phyloP scores from a whole-genome alignment of 331 rosid species.

The Rhamnella rubrinervis region DNA sequence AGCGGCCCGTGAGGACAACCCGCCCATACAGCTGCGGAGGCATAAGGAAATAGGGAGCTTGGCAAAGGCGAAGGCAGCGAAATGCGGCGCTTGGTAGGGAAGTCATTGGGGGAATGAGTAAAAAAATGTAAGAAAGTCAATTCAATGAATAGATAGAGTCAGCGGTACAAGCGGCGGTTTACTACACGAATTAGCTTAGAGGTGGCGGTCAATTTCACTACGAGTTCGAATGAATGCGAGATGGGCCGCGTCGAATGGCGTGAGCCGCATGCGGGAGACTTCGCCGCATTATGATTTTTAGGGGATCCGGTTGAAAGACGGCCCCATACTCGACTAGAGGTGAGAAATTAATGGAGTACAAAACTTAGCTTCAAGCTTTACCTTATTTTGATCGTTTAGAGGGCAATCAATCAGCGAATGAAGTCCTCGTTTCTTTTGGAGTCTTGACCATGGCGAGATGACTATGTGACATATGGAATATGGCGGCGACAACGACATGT shows the following conservation, averaged over 20 bases:
- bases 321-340: slow-evolving; percentile 1
- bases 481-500: slow-evolving; percentile 18
- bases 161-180: too few relatives aligned
- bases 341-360: slow-evolving; percentile 8
- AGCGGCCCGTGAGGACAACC: too few relatives aligned
- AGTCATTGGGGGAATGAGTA: too few relatives aligned
- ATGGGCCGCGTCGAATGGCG: slow-evolving; percentile 12
- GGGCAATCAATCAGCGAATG: slow-evolving; percentile 22
- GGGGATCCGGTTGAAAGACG: slow-evolving; percentile 12
- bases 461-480: slow-evolving; percentile 21
- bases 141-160: too few relatives aligned
- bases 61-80: too few relatives aligned
- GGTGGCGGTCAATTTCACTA: neutral
- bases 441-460: slow-evolving; percentile 21
- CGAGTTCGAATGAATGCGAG: slow-evolving; percentile 7
- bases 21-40: too few relatives aligned
- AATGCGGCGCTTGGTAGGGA: too few relatives aligned
- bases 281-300: neutral
- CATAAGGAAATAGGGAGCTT: too few relatives aligned
- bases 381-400: slow-evolving; percentile 15
- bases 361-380: slow-evolving; percentile 2
- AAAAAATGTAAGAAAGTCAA: too few relatives aligned
- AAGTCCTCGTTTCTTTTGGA: slow-evolving; percentile 21
- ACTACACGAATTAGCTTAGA: too few relatives aligned
- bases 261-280: slow-evolving; percentile 14